Evolutionary conservation across 352 stramenopile genomes (phyloP).

Genomic region (Halophytophthora polymorphica): DNA sequence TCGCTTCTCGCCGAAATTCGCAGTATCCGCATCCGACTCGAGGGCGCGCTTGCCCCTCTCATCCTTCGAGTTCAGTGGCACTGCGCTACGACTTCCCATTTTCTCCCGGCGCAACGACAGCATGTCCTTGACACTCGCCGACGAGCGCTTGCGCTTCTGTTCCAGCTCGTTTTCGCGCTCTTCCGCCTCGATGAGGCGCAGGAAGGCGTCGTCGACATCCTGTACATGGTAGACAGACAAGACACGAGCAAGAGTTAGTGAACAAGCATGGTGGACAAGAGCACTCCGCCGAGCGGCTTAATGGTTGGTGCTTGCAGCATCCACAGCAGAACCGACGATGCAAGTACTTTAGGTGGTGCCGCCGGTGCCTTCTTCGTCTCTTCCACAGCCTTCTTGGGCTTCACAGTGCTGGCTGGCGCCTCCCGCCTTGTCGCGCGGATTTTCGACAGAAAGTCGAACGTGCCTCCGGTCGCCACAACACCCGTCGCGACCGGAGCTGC

Average conservation of each 20-base stretch:
- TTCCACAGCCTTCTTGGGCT: conserved; percentile 13
- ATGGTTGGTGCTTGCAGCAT: conserved; percentile 5
- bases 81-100: conserved; percentile 7
- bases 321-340: background rate
- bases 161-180: conserved; percentile 61
- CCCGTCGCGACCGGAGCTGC: conserved; percentile 47
- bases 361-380: conserved; percentile 20
- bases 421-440: conserved; percentile 44
- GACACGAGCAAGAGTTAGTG: too few species aligned
- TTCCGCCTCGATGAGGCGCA: conserved; percentile 72
- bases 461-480: conserved; percentile 70
- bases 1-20: conserved; percentile 19
- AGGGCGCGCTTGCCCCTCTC: conserved; percentile 16
- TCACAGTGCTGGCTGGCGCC: conserved; percentile 6
- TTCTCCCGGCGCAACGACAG: conserved; percentile 51
- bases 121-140: conserved; percentile 49
- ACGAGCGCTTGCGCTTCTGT: conserved; percentile 53
- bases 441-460: conserved; percentile 86
- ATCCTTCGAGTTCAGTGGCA: too few species aligned
- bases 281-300: background rate
- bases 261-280: too few species aligned
- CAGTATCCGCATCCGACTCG: conserved; percentile 8
- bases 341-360: conserved; percentile 25
- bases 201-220: conserved; percentile 78
- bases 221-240: conserved; percentile 11